Conservation (phyloP, 495 filamentous ascomycete genomes). For the Neurospora sp. region DNA sequence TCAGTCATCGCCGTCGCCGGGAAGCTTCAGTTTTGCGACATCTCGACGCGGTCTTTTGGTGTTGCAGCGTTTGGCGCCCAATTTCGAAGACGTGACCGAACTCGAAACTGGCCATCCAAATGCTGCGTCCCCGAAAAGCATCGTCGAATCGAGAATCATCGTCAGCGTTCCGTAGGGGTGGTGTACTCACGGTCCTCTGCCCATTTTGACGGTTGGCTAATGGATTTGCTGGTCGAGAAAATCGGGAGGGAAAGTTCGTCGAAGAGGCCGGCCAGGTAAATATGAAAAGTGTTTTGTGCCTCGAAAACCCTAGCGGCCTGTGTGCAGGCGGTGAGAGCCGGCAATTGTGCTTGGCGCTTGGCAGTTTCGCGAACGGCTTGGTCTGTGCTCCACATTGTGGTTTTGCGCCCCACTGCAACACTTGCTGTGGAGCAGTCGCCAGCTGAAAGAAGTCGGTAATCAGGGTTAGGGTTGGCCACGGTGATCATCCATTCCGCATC, state of each 20-base stretch:
- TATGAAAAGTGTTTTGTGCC: slow-evolving; percentile 22
- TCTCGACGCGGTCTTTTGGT: slow-evolving; percentile 4
- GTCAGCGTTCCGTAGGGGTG: background rate
- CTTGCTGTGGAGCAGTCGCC: background rate
- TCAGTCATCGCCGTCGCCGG: background rate
- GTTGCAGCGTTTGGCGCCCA: background rate
- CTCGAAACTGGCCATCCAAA: background rate
- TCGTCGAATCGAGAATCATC: background rate
- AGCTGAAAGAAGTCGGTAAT: background rate
- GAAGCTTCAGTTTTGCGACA: background rate
- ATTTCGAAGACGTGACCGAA: background rate
- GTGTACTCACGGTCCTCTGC: slow-evolving; percentile 40
- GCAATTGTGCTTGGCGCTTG: slow-evolving; percentile 10
- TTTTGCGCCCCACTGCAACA: background rate
- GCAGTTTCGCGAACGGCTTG: background rate
- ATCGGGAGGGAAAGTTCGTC: slow-evolving; percentile 12
- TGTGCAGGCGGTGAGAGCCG: slow-evolving; percentile 14
- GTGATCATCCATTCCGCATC: background rate
- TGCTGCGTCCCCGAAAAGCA: background rate
- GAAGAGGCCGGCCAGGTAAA: slow-evolving; percentile 7
- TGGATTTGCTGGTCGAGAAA: slow-evolving; percentile 25
- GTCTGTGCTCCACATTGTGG: background rate
- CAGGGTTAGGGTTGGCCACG: background rate
- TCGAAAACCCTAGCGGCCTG: slow-evolving; percentile 22
- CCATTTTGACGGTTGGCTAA: slow-evolving; percentile 32